Percentiles rank a stretch among this genome's conserved stretches.
These are phyloP conservation scores for Fusarium udum DNA, from an alignment of 2,329 filamentous ascomycete species.

Conservation along the genomic window DNA sequence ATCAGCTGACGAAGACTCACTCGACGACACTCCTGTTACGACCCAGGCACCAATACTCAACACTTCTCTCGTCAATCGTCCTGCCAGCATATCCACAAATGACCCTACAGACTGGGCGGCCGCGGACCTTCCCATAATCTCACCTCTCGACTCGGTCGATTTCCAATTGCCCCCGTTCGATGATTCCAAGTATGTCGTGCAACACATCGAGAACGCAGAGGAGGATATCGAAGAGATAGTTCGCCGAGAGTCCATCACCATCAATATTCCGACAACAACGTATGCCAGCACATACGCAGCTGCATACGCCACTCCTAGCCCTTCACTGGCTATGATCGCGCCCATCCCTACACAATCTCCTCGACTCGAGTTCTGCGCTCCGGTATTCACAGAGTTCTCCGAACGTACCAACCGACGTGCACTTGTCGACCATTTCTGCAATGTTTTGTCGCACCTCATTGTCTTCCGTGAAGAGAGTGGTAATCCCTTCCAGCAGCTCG, in stretches of 20 bases:
- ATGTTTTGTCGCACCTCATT: conserved; percentile 71
- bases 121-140: conserved; percentile 41
- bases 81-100: conserved; percentile 17
- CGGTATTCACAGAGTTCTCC: conserved; percentile 67
- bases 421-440: conserved; percentile 70
- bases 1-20: conserved; percentile 29
- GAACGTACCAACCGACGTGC: conserved; percentile 62
- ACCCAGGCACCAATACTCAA: conserved; percentile 8
- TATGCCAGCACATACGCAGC: conserved; percentile 24
- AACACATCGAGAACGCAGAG: conserved; percentile 33
- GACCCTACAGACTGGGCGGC: conserved; percentile 33
- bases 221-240: conserved; percentile 45
- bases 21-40: conserved; percentile 15
- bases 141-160: conserved; percentile 45
- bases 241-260: conserved; percentile 30
- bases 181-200: conserved; percentile 17
- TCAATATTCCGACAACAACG: conserved; percentile 30
- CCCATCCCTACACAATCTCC: conserved; percentile 41
- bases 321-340: conserved; percentile 43
- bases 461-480: conserved; percentile 70
- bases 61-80: conserved; percentile 21
- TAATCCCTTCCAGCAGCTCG: conserved; percentile 70
- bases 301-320: conserved; percentile 28
- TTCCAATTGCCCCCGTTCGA: conserved; percentile 46
- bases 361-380: conserved; percentile 61